Evolutionary conservation across 108 stramenopile species (phyloP), one percentile per base, ranked within the genome.

Genomic region (Skeletonema costatum): DNA sequence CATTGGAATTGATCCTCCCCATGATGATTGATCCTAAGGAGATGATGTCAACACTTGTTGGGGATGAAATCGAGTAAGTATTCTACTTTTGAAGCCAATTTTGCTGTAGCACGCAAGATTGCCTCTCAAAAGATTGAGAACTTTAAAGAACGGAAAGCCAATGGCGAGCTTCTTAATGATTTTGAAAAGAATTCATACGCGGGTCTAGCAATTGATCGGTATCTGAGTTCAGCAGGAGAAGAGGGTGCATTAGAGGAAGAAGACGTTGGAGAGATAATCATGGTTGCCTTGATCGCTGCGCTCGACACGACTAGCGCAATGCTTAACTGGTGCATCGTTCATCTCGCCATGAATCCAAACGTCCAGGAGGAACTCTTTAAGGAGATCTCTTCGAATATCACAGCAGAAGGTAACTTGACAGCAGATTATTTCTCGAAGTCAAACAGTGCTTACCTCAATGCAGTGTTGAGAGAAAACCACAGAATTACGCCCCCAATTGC

Each of bases 401-500:
- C 16, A 21, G 53, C 5, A 13, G 53, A 58, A 10, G 53, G 53
- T 30, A 36, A 21, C 2, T 33, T 70, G 53, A 51, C 44, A 39
- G 32, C 50, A 6, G 68, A 58, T 32, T 19, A 56, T 30, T 33
- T 70, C 11, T 35, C 50, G 2, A 70, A 70, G 19, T n/a, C 50
- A 13, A 58, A 53, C 5, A 32, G 64, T 14, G 67, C 81, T 31
- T 77, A 77, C 35, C 74, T 82, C 21, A 70, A 82, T 32, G 76
- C 76, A 17, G n/a, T 70, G 17, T 25, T 82, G 19, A 33, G 81
- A 61, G 81, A 82, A 73, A 44, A 70, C 13, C 81, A 82, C 38
- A 62, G 81, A 16, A 21, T 82, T 51, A 76, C 81, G 8, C 73
- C 73, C 10, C 32, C 64, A 5, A 7, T 16, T 29, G 32, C 51